Percentiles rank a stretch among this genome's conserved stretches.
Evolutionary conservation across 495 filamentous ascomycete species (phyloP).

Genomic region (Podospora pseudopauciseta): DNA sequence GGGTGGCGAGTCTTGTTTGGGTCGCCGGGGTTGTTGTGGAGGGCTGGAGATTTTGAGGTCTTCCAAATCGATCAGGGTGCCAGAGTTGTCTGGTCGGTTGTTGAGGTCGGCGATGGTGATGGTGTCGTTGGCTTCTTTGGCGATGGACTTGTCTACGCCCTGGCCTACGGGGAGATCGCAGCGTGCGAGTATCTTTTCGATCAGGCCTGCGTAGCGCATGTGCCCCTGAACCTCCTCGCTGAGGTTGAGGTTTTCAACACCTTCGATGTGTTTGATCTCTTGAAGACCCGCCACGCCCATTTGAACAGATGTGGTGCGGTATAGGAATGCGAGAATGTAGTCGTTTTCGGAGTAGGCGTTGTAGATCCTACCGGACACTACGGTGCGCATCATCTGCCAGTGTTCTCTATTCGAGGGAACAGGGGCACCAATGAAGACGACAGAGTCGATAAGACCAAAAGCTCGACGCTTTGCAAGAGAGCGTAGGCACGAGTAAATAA

Average conservation of each 20-base stretch:
- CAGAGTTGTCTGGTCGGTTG: slow-evolving; percentile 25
- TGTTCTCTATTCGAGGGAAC: slow-evolving; percentile 60
- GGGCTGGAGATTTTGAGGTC: slow-evolving; percentile 30
- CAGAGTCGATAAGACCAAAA: slow-evolving; percentile 77
- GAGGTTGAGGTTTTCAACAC: slow-evolving; percentile 74
- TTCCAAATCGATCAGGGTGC: slow-evolving; percentile 49
- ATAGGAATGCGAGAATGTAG: slow-evolving; percentile 71
- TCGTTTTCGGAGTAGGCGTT: slow-evolving; percentile 79
- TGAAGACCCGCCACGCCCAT: slow-evolving; percentile 74
- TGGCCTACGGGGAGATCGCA: slow-evolving; percentile 67
- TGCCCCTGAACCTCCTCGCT: slow-evolving; percentile 70
- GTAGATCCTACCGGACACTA: slow-evolving; percentile 68
- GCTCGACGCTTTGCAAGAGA: slow-evolving; percentile 64
- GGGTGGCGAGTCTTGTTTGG: neutral
- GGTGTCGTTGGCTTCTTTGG: slow-evolving; percentile 48
- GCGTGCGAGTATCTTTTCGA: slow-evolving; percentile 62
- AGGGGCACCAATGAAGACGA: slow-evolving; percentile 77
- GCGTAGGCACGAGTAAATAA: slow-evolving; percentile 73
- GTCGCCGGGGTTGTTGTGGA: neutral
- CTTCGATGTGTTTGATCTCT: slow-evolving; percentile 56
- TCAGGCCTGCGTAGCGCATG: slow-evolving; percentile 63
- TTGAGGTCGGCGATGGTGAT: slow-evolving; percentile 33
- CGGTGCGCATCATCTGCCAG: slow-evolving; percentile 67
- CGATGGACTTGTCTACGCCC: slow-evolving; percentile 47
- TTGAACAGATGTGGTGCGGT: slow-evolving; percentile 72